phyloP scores from a whole-genome alignment of 2,329 filamentous ascomycete genomes.

The Aphanoascus verrucosus region DNA sequence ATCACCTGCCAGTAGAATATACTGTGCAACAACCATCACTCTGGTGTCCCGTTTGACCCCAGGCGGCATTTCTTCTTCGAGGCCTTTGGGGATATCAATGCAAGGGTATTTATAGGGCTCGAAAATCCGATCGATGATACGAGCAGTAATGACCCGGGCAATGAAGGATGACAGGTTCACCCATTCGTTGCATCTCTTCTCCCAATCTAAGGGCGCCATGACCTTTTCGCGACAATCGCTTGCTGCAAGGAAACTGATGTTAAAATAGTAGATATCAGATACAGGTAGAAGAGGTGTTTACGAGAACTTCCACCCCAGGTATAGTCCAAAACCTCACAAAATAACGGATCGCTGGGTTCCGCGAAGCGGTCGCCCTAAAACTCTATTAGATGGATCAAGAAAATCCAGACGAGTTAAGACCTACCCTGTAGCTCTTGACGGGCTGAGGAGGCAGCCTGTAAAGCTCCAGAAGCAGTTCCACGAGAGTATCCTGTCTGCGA shows the following conservation, averaged over 20 bases:
- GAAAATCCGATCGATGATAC: neutral
- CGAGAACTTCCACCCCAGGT: neutral
- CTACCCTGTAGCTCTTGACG: neutral
- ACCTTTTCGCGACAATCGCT: neutral
- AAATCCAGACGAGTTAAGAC: neutral
- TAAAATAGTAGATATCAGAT: neutral
- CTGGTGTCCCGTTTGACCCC: constrained; percentile 1
- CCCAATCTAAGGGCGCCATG: neutral
- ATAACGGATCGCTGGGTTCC: neutral
- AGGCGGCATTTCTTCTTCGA: neutral
- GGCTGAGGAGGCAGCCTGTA: constrained; percentile 1
- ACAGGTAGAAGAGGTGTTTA: neutral
- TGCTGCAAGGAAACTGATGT: neutral
- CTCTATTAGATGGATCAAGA: neutral
- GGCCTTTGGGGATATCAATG: neutral
- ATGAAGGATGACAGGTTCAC: constrained; percentile 1
- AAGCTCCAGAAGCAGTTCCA: constrained; percentile 5
- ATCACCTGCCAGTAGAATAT: neutral
- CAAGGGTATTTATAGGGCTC: neutral
- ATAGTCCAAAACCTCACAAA: neutral
- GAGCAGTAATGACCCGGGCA: neutral
- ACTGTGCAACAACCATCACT: constrained; percentile 8
- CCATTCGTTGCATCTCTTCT: neutral
- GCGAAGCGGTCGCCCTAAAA: neutral
- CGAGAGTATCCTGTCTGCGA: constrained; percentile 3